Evolutionary conservation across 352 stramenopile species (phyloP).

Genomic region (Pythium phragmitis): DNA sequence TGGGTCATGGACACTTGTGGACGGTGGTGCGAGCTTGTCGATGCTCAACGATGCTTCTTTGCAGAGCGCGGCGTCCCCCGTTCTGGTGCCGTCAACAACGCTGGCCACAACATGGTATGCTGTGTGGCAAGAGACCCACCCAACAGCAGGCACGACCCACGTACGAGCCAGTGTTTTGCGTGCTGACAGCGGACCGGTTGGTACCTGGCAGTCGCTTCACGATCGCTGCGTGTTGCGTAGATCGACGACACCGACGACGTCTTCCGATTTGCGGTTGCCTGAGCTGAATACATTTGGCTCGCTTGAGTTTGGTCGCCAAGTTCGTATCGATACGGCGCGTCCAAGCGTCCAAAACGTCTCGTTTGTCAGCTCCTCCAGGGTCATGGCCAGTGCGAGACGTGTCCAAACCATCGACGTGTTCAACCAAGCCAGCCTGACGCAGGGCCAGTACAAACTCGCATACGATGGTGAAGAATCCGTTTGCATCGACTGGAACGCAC

Average conservation of each 20-base stretch:
- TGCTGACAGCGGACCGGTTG: background rate
- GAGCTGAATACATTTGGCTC: slow-evolving; percentile 42
- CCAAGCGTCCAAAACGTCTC: slow-evolving; percentile 37
- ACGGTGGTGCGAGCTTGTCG: slow-evolving; percentile 37
- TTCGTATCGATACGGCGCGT: slow-evolving; percentile 54
- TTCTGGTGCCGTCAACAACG: slow-evolving; percentile 23
- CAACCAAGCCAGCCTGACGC: slow-evolving; percentile 40
- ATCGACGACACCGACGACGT: slow-evolving; percentile 34
- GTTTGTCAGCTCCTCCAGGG: slow-evolving; percentile 34
- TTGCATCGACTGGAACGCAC: slow-evolving; percentile 61
- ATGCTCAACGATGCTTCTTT: slow-evolving; percentile 40
- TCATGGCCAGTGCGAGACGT: slow-evolving; percentile 34
- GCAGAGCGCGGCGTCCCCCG: slow-evolving; percentile 31
- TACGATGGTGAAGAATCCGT: slow-evolving; percentile 39
- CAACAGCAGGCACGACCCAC: slow-evolving; percentile 32
- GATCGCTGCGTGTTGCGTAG: slow-evolving; percentile 48
- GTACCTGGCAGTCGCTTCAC: slow-evolving; percentile 52
- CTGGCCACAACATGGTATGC: slow-evolving; percentile 22
- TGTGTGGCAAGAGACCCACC: slow-evolving; percentile 50
- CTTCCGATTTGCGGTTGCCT: slow-evolving; percentile 48
- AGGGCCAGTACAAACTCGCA: slow-evolving; percentile 53
- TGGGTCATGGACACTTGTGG: slow-evolving; percentile 41
- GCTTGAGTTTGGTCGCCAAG: slow-evolving; percentile 47
- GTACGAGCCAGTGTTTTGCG: slow-evolving; percentile 33
- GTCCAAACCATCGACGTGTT: slow-evolving; percentile 66